Conservation (phyloP, 345 rosid genomes). For the Xanthoceras sorbifolium region DNA sequence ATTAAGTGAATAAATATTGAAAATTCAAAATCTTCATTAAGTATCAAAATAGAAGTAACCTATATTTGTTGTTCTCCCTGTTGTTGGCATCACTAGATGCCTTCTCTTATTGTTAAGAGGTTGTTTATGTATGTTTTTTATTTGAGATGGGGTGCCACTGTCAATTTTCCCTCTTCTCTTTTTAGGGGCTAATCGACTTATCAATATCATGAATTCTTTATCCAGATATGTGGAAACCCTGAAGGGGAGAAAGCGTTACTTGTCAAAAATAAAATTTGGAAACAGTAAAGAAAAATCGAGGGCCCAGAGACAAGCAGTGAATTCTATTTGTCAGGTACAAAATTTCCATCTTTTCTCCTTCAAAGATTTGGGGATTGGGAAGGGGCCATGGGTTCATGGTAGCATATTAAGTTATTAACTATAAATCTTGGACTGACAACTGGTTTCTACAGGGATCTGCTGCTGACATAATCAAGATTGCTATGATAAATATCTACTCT, state of each 20-base stretch:
- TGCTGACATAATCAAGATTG: conserved; percentile 95
- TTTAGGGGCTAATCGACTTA: not conserved
- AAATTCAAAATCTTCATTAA: too few species aligned
- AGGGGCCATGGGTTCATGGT: not conserved
- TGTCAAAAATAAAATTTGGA: conserved; percentile 91
- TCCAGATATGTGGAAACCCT: conserved; percentile 87
- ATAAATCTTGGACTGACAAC: conserved; percentile 21
- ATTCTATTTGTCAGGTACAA: conserved; percentile 93
- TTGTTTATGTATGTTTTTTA: not conserved
- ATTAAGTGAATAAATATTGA: too few species aligned
- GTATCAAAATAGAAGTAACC: not conserved
- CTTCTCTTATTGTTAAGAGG: not conserved
- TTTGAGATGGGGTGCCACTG: conserved; percentile 2
- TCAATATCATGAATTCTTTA: conserved; percentile 16
- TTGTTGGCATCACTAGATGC: not conserved
- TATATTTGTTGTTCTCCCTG: not conserved
- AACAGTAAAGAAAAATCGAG: conserved; percentile 74
- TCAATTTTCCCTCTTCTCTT: conserved; percentile 3
- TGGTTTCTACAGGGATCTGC: conserved; percentile 77
- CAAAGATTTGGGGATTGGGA: not conserved
- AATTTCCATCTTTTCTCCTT: conserved; percentile 10
- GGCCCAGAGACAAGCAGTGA: conserved; percentile 98
- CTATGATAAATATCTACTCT: conserved; percentile 77
- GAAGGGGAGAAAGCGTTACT: conserved; percentile 89
- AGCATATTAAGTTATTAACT: not conserved